phyloP scores from a whole-genome alignment of 306 rosid species.

The Astragalus membranaceus region DNA sequence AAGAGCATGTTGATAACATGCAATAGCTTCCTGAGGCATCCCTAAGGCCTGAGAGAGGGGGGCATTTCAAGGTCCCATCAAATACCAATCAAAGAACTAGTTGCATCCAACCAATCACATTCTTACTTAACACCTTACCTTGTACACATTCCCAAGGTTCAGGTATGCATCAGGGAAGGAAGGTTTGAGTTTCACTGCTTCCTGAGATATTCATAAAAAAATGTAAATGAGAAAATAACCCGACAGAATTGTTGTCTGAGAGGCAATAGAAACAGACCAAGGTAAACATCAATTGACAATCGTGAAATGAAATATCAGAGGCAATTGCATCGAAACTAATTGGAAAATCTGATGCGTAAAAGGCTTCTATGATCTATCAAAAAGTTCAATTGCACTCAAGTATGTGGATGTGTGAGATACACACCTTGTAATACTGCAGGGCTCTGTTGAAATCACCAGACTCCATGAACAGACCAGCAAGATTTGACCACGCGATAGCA shows the following conservation, averaged over 20 bases:
- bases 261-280: background rate
- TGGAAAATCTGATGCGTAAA: background rate
- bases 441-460: conserved; percentile 97
- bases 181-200: conserved; percentile 97
- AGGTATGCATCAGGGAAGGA: conserved; percentile 97
- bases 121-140: conserved; percentile 63
- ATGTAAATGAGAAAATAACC: background rate
- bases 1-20: conserved; percentile 90
- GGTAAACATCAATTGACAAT: background rate
- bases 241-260: background rate
- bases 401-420: background rate
- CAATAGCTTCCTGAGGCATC: conserved; percentile 92
- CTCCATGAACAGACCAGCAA: conserved; percentile 99
- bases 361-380: background rate
- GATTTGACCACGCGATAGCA: conserved; percentile 99
- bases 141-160: conserved; percentile 97
- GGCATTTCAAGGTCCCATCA: conserved; percentile 31
- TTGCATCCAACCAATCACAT: conserved; percentile 41
- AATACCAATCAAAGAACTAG: conserved; percentile 31
- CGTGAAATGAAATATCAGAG: background rate
- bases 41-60: conserved; percentile 72
- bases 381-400: background rate
- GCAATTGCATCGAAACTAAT: background rate
- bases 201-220: conserved; percentile 39
- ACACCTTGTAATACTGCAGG: conserved; percentile 88